Evolutionary conservation across 495 filamentous ascomycete genomes (phyloP).

Genomic region (Penicillium parvum): DNA sequence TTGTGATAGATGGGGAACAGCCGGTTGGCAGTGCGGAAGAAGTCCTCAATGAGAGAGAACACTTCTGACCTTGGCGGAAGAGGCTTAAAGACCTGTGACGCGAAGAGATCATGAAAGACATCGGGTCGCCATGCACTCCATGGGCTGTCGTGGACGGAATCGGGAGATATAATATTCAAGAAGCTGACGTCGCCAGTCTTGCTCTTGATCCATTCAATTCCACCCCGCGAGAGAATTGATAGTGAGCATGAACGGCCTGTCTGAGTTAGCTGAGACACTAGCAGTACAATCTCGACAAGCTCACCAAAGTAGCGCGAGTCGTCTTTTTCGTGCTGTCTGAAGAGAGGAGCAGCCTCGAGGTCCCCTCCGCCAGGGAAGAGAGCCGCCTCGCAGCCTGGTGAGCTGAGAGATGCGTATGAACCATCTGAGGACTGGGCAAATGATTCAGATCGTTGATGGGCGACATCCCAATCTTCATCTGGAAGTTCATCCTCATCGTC

Average conservation of each 20-base stretch:
- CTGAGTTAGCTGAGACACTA: no score
- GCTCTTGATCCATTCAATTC: slow-evolving; percentile 95
- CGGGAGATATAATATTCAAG: slow-evolving; percentile 73
- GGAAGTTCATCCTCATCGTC: slow-evolving; percentile 30
- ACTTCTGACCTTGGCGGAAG: slow-evolving; percentile 77
- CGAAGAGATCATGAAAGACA: slow-evolving; percentile 86
- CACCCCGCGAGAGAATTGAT: slow-evolving; percentile 91
- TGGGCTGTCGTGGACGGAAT: slow-evolving; percentile 70
- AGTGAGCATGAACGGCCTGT: slow-evolving; percentile 89
- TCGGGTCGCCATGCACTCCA: slow-evolving; percentile 91
- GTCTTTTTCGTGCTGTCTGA: slow-evolving; percentile 68
- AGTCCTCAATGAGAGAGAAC: slow-evolving; percentile 77
- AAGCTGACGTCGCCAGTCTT: slow-evolving; percentile 90
- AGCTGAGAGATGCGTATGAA: slow-evolving; percentile 12
- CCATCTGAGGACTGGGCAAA: slow-evolving; percentile 4
- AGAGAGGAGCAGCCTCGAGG: slow-evolving; percentile 44
- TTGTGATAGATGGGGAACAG: slow-evolving; percentile 96
- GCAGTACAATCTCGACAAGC: no score
- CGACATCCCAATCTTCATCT: slow-evolving; percentile 63
- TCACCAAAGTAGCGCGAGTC: slow-evolving; percentile 89
- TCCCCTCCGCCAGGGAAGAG: slow-evolving; percentile 37
- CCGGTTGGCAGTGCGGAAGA: slow-evolving; percentile 93
- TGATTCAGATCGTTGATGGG: slow-evolving; percentile 18
- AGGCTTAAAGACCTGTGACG: slow-evolving; percentile 69
- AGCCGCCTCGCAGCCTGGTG: slow-evolving; percentile 17